A percentile compares a stretch with the other conserved stretches of the same genome.
Conservation (phyloP, 495 filamentous ascomycete species). For the Daldinia caldariorum region DNA sequence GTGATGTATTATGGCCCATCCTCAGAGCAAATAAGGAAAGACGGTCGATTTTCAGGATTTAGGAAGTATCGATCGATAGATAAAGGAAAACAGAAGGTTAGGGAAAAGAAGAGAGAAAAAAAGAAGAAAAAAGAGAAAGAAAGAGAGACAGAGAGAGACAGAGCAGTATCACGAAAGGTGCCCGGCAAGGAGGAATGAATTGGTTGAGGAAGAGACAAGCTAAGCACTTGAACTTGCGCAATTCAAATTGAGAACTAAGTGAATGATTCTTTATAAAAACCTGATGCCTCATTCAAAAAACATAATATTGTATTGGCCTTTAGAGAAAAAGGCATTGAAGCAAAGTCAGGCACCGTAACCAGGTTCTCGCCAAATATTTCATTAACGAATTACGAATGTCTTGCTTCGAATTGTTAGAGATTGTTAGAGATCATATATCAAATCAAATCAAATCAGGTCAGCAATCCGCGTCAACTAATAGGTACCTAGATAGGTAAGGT, state of each 20-base stretch:
- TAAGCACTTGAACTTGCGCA: neutral
- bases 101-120: neutral
- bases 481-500: neutral
- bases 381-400: constrained; percentile 5
- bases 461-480: neutral
- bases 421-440: constrained; percentile 15
- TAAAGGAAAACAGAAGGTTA: neutral
- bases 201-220: constrained; percentile 5
- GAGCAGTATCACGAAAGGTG: constrained; percentile 2
- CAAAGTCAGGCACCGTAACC: constrained; percentile 10
- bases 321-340: neutral
- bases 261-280: neutral
- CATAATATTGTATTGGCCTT: neutral
- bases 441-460: constrained; percentile 23
- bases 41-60: neutral
- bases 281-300: constrained; percentile 17
- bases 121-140: neutral
- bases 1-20: constrained; percentile 31
- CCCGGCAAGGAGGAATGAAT: constrained; percentile 29
- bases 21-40: neutral
- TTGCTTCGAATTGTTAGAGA: constrained; percentile 11
- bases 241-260: neutral
- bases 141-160: too few relatives aligned
- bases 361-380: constrained; percentile 8
- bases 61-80: neutral